Evolutionary conservation across 225 moss, liverwort and hornwort species (phyloP), one percentile per base, ranked within the genome.

Genomic region (Neckera pumila): DNA sequence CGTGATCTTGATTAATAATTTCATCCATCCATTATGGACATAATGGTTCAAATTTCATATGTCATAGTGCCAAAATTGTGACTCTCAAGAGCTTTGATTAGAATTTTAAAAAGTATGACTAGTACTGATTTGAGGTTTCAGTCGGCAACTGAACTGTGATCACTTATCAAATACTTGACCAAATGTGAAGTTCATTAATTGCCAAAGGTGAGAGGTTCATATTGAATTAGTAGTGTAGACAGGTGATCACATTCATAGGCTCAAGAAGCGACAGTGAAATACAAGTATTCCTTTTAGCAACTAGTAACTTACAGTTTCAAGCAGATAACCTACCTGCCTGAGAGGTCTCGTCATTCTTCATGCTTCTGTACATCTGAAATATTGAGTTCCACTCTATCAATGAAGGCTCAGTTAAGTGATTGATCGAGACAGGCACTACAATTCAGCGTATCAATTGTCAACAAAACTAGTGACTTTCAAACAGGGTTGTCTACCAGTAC

Each of bases 361-460:
- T 95, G 86, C 95, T 96, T 88, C 96, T 93, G 84, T 94, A 96
- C 96, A 96, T 95, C 96, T 96, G 94, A 82, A 89, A 69, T 14
- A 81, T 36, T 36, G 51, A 67, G 84, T 69, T 78, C 17, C 87
- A 77, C 77, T 82, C 64, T 20, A 59, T 85, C 75, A 90, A 56
- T 67, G 88, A 81, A 56, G 62, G 59, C 47, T 59, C 78, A 30
- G 34, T 38, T 57, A 18, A 86, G 56, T 47, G 80, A 45, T 58
- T 8, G 42, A 74, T 31, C 53, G 7, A 61, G 80, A n/a, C 70
- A 36, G 47, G n/a, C 47, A 51, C 42, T 38, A 17, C 27, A 51
- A 54, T 60, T 87, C 62, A 82, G 82, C 10, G 75, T 14, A 66
- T n/a, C 36, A 54, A 75, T 82, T 56, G 64, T 75, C 76, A 73